Base-by-base conservation (phyloP, 805 yeast genomes). In the Saccharomycopsis fibuligera region DNA sequence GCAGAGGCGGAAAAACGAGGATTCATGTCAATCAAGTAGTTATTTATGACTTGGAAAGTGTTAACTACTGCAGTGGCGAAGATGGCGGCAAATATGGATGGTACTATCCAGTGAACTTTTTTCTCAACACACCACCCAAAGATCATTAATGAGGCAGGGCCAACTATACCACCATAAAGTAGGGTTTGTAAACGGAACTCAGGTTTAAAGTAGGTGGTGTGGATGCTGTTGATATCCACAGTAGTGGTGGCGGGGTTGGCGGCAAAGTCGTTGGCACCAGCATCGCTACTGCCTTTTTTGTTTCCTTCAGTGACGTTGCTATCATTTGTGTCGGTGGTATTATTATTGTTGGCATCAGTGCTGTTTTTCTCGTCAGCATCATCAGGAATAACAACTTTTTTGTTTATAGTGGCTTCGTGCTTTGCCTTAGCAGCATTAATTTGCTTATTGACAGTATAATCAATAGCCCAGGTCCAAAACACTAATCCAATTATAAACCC, bases 21-120 rank as follows among this genome's bases (percentile, higher is more conserved):
- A 57, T 77, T 79, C 41, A 83, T 68, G 60, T 81, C 86, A 44
- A 81, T 76, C 51, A 81, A 65, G 57, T 81, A 81, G 60, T 76
- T 78, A 44, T 80, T 62, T 51, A 78, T 72, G 5, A 83, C 79
- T 55, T 77, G 77, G 69, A 81, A 81, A 43, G 78, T 73, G 41
- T 73, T 67, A 45, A 79, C 63, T 54, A 79, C 70, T 8, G 83
- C 83, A 53, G 68, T 60, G 3, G 79, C 78, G 47, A 76, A 72
- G 19, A 75, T 56, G 6, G 69, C 68, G n/a, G 79, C 71, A 5
- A 80, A 83, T 40, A 80, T 64, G 62, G 75, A 69, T 23, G 83
- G 86, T 5, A 70, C 76, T n/a, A 73, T 63, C 80, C 80, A 76
- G 53, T 68, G 78, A 19, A 73, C 61, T 8, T 55, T 55, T 41